Evolutionary conservation across 73 alveolate species (phyloP).

Genomic region (Urostyla sp.): DNA sequence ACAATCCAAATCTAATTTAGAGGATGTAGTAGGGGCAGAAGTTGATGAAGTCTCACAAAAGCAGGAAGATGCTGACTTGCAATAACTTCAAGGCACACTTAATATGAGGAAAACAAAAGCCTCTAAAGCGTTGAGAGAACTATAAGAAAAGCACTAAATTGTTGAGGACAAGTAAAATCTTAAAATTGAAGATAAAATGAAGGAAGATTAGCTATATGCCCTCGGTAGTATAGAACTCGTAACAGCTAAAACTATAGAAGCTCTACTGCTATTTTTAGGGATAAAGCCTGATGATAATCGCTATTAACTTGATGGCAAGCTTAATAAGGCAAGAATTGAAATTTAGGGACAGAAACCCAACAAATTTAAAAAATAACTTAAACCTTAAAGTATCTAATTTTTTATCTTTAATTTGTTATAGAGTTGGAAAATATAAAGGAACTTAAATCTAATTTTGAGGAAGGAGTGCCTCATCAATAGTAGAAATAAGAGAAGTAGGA

Average conservation of each 20-base stretch:
- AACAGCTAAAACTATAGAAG: slow-evolving; percentile 52
- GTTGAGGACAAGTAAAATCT: neutral
- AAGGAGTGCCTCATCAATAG: no score
- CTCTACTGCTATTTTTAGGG: slow-evolving; percentile 43
- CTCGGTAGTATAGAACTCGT: slow-evolving; percentile 50
- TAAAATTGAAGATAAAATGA: slow-evolving; percentile 27
- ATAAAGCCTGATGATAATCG: slow-evolving; percentile 56
- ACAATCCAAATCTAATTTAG: no score
- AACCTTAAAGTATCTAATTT: slow-evolving; percentile 24
- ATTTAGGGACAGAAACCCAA: slow-evolving; percentile 48
- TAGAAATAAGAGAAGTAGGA: no score
- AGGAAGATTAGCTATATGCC: slow-evolving; percentile 8
- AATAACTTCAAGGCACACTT: slow-evolving; percentile 1
- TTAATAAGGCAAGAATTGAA: slow-evolving; percentile 44
- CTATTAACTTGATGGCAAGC: slow-evolving; percentile 53
- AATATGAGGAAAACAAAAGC: slow-evolving; percentile 33
- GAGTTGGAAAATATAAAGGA: slow-evolving; percentile 4
- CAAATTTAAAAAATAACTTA: slow-evolving; percentile 30
- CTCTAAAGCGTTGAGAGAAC: slow-evolving; percentile 32
- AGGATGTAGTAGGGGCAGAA: neutral
- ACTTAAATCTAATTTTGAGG: no score
- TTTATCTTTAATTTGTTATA: neutral
- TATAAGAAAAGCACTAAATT: slow-evolving; percentile 16
- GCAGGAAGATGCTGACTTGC: slow-evolving; percentile 4
- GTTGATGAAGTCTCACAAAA: slow-evolving; percentile 25